These are phyloP conservation scores for Cairneyella variabilis DNA, from an alignment of 495 filamentous ascomycete species.

Conservation along the genomic window DNA sequence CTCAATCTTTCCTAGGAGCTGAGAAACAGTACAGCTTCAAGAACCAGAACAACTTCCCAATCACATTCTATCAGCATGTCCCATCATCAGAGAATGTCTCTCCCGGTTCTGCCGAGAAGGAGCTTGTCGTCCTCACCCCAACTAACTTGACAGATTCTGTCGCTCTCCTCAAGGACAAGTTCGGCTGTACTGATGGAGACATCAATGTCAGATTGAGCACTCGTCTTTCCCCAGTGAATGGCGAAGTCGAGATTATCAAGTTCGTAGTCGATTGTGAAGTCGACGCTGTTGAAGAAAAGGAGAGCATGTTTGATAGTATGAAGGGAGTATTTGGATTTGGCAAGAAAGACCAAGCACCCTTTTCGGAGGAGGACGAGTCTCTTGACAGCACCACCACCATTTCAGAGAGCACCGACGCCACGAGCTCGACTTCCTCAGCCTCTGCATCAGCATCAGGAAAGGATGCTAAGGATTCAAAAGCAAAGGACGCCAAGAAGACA, in stretches of 20 bases:
- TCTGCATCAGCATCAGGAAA: slow-evolving; percentile 38
- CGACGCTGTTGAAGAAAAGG: slow-evolving; percentile 64
- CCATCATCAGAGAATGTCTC: slow-evolving; percentile 24
- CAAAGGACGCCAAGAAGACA: slow-evolving; percentile 28
- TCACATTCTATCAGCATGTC: slow-evolving; percentile 73
- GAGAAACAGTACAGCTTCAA: slow-evolving; percentile 88
- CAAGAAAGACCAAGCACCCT: slow-evolving; percentile 65
- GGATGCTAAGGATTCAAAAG: slow-evolving; percentile 36
- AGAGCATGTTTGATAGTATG: slow-evolving; percentile 81
- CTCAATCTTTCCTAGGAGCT: slow-evolving; percentile 69
- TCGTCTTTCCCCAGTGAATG: slow-evolving; percentile 66
- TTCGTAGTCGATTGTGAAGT: slow-evolving; percentile 83
- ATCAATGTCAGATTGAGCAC: slow-evolving; percentile 77
- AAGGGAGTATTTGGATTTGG: slow-evolving; percentile 96
- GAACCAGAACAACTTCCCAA: slow-evolving; percentile 68
- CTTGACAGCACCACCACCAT: slow-evolving; percentile 37
- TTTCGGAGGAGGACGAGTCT: slow-evolving; percentile 59
- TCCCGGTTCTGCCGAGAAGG: slow-evolving; percentile 29
- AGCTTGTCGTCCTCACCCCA: slow-evolving; percentile 40
- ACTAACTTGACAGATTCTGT: slow-evolving; percentile 83
- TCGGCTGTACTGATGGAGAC: slow-evolving; percentile 70
- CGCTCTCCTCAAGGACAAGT: slow-evolving; percentile 65
- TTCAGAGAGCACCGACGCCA: slow-evolving; percentile 29
- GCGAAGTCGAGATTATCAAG: slow-evolving; percentile 75
- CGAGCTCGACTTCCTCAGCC: slow-evolving; percentile 43